Percentiles rank a stretch among this genome's conserved stretches.
Conservation (phyloP, 108 stramenopile genomes). For the Skeletonema tropicum region DNA sequence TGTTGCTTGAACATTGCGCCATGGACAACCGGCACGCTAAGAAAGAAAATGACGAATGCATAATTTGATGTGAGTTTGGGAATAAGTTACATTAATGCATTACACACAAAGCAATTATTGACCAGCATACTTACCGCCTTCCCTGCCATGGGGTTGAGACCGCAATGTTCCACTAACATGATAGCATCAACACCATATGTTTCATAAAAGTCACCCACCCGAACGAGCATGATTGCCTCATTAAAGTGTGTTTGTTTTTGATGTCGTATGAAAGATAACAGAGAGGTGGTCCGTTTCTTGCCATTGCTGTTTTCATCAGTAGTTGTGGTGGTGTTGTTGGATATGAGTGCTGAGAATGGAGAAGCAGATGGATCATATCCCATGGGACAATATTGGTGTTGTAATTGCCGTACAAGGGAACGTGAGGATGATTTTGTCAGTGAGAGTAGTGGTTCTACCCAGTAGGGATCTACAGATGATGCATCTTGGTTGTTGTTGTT, state of each 20-base stretch:
- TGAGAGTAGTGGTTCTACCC: slow-evolving; percentile 65
- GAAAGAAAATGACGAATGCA: too few relatives aligned
- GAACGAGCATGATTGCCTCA: slow-evolving; percentile 68
- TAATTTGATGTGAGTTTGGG: too few relatives aligned
- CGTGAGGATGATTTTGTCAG: slow-evolving; percentile 66
- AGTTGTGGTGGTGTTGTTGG: background rate
- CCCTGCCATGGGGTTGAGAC: slow-evolving; percentile 95
- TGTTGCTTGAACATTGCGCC: slow-evolving; percentile 88
- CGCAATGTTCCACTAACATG: slow-evolving; percentile 92
- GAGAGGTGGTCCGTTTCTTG: slow-evolving; percentile 51
- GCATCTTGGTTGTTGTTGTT: background rate
- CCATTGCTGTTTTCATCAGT: background rate
- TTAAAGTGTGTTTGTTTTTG: slow-evolving; percentile 65
- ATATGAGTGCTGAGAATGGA: slow-evolving; percentile 23
- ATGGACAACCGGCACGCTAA: slow-evolving; percentile 90
- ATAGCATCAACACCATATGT: slow-evolving; percentile 95
- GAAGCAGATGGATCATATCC: slow-evolving; percentile 70
- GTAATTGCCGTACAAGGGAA: slow-evolving; percentile 66
- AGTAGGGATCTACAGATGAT: slow-evolving; percentile 55
- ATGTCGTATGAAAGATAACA: slow-evolving; percentile 66
- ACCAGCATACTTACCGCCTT: slow-evolving; percentile 47
- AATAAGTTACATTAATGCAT: too few relatives aligned
- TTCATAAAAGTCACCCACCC: slow-evolving; percentile 98
- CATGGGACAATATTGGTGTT: slow-evolving; percentile 71
- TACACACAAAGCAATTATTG: too few relatives aligned